Evolutionary conservation across 2,329 filamentous ascomycete genomes (phyloP), one percentile per base, ranked within the genome.

Genomic region (Stachybotrys elegans): DNA sequence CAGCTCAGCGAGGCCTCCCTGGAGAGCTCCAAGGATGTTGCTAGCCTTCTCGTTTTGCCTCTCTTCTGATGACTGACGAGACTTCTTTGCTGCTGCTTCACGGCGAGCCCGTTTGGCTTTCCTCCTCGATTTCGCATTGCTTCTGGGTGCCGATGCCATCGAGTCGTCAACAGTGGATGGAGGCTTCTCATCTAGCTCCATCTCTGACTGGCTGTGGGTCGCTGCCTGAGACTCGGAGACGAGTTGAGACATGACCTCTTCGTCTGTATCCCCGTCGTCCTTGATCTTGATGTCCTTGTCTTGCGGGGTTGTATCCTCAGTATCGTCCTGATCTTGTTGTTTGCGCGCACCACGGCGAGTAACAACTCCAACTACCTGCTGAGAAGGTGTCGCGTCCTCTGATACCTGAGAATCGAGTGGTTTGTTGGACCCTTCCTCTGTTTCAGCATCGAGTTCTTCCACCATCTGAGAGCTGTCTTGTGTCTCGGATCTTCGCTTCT

Each of bases 1-100:
- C 46, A 90, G 70, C 50, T 81, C 74, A 17, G 72, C 70, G 20
- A 93, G 62, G 1, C 65, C 63, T 25, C 52, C 59, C 19, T 60
- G 58, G 22, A 70, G 53, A 22, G 60, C 56, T 14, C 56, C 50
- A 47, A 68, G 52, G 32, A 69, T 60, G 5, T 54, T 49, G 23
- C 34, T 40, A 9, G 54, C 43, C 20, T 43, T 43, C n/a, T 40
- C 42, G 19, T 35, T 34, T 31, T 47, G 45, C 11, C 36, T 19
- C 19, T 45, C 45, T 32, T 42, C 42, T 42, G 37, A 16, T 40
- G 25, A 29, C 34, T 48, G 42, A 21, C 34, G 22, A 31, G 37
- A 31, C 25, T 48, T 25, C 14, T 38, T 35, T 22, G 29, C 42
- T 39, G n/a, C n/a, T n/a, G n/a, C n/a, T n/a, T n/a, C n/a, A n/a